A percentile compares a stretch with the other conserved stretches of the same genome.
These are phyloP conservation scores for Cystofilobasidium bisporidii DNA, from an alignment of 768 basidiomycete species.

Conservation along the genomic window DNA sequence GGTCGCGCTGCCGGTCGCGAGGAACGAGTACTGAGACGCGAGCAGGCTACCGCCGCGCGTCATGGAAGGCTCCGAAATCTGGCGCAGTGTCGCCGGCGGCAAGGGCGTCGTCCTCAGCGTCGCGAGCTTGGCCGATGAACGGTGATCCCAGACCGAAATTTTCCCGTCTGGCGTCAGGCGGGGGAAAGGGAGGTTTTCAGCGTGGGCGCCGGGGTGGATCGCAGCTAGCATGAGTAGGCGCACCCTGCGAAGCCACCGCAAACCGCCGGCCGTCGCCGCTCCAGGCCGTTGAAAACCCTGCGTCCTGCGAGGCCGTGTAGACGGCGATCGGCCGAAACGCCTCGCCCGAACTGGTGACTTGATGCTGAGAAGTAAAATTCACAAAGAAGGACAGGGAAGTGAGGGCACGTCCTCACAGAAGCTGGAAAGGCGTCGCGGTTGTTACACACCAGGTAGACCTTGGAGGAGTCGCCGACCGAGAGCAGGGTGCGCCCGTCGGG, in stretches of 20 bases:
- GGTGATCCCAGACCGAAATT: constrained; percentile 23
- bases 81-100: too few species aligned
- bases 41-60: neutral
- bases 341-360: constrained; percentile 8
- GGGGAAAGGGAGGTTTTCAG: neutral
- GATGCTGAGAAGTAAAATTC: constrained; percentile 6
- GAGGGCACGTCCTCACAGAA: too few species aligned
- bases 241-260: constrained; percentile 19
- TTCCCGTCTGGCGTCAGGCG: neutral
- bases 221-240: neutral
- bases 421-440: too few species aligned
- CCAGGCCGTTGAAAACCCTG: constrained; percentile 22
- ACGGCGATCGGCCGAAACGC: constrained; percentile 13
- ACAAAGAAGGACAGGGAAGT: too few species aligned
- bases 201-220: too few species aligned
- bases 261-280: constrained; percentile 10
- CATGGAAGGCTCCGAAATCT: neutral
- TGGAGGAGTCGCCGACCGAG: constrained; percentile 13
- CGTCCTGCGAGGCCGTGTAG: constrained; percentile 9
- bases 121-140: constrained; percentile 18
- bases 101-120: constrained; percentile 8
- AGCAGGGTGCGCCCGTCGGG: constrained; percentile 17
- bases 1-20: neutral
- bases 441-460: constrained; percentile 16
- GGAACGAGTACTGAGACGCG: constrained; percentile 1